Conservation (phyloP, 2,329 filamentous ascomycete genomes). For the Ophiostoma novo-ulmi region DNA sequence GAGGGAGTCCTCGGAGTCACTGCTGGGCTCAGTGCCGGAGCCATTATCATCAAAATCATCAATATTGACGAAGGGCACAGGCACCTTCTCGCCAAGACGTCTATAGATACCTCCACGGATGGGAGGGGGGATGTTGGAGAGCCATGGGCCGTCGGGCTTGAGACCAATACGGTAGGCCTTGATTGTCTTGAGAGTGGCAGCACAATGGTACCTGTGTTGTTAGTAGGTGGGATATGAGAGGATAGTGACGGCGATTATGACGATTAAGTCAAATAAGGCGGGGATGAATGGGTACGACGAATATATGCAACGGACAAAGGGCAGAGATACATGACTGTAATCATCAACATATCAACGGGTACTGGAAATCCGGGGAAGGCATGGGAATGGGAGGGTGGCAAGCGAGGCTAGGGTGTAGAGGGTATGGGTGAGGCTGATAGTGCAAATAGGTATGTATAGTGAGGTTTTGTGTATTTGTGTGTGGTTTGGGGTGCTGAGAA, state of each 20-base stretch:
- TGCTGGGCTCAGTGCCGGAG: slow-evolving; percentile 18
- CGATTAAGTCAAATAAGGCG: not conserved
- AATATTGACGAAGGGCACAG: slow-evolving; percentile 15
- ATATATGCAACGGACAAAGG: not conserved
- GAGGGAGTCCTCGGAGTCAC: slow-evolving; percentile 19
- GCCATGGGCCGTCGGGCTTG: slow-evolving; percentile 49
- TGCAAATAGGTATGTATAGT: not conserved
- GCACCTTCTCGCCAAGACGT: slow-evolving; percentile 15
- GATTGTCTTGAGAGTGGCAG: slow-evolving; percentile 51
- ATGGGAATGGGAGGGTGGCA: slow-evolving; percentile 4
- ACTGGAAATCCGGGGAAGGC: slow-evolving; percentile 18
- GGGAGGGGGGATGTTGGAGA: slow-evolving; percentile 53
- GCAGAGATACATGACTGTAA: not conserved
- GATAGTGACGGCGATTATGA: not conserved
- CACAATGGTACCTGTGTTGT: slow-evolving; percentile 51
- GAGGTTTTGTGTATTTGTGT: slow-evolving; percentile 10
- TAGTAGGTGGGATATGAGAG: not conserved
- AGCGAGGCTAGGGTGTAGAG: not conserved
- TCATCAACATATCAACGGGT: not conserved
- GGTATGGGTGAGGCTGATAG: not conserved
- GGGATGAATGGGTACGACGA: too few relatives aligned
- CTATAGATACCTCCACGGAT: slow-evolving; percentile 36
- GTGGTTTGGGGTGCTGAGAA: slow-evolving; percentile 22
- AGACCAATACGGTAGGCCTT: slow-evolving; percentile 56
- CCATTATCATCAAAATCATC: slow-evolving; percentile 14